Conservation (phyloP, 1,284 basidiomycete species). For the Ganoderma lucidum region DNA sequence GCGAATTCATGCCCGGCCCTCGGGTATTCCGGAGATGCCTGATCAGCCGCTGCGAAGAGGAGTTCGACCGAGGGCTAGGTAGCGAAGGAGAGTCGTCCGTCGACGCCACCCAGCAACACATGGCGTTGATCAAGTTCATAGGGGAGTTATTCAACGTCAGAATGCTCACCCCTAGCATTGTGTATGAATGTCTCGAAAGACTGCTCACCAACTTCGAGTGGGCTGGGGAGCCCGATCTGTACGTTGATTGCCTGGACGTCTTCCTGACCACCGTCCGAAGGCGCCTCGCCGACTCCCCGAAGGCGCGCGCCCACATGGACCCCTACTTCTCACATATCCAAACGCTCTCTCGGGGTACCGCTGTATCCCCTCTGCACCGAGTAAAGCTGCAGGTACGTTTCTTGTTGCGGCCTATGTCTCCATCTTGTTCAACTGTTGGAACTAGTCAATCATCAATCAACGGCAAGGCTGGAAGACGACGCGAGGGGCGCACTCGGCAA, state of each 20-base stretch:
- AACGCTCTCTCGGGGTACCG: constrained; percentile 74
- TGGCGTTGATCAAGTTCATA: constrained; percentile 97
- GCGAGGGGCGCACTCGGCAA: neutral
- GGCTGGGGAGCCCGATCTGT: constrained; percentile 86
- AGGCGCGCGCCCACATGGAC: constrained; percentile 87
- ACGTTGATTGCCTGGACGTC: constrained; percentile 95
- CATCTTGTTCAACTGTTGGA: neutral
- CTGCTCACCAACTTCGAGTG: constrained; percentile 90
- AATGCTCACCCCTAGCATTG: constrained; percentile 53
- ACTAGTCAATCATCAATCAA: neutral
- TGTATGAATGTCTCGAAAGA: constrained; percentile 96
- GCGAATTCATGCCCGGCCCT: constrained; percentile 87
- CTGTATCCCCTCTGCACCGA: constrained; percentile 86
- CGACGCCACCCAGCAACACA: constrained; percentile 88
- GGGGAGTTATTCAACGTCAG: constrained; percentile 97
- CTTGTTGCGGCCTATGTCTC: neutral
- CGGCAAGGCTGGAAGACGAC: neutral
- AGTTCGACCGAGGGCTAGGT: constrained; percentile 46
- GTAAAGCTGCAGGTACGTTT: constrained; percentile 90
- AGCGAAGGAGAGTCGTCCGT: constrained; percentile 44
- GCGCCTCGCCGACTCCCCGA: constrained; percentile 75
- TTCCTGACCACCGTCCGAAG: constrained; percentile 89
- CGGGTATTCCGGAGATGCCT: constrained; percentile 84
- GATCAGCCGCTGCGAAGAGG: constrained; percentile 68
- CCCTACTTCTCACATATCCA: constrained; percentile 93